Evolutionary conservation across 2,329 filamentous ascomycete species (phyloP), one percentile per base, ranked within the genome.

Genomic region (Colletotrichum phormii): DNA sequence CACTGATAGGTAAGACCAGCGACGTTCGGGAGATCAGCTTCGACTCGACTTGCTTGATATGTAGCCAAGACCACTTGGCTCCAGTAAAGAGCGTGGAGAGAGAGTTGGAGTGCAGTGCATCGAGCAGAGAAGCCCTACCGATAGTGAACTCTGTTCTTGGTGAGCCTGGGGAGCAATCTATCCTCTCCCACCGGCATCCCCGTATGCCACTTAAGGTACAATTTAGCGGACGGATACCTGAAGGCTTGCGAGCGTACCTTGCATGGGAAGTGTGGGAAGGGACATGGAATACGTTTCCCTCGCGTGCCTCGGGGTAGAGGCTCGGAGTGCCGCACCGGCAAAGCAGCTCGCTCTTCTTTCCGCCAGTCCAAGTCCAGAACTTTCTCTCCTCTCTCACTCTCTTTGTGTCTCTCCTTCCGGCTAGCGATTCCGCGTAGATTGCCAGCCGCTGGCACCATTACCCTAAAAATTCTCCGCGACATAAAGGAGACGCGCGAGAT

Each of bases 401-500:
- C 37, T 26, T 5, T 13, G 8, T 61, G 13, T 9, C 18, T 51
- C 18, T 22, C 8, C 29, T 18, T 26, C 37, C 46, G n/a, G 29
- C n/a, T 18, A 51, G 59, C 59, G 12, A 24, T 31, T 22, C 59
- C 24, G 59, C 42, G 42, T 46, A 62, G 15, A 51, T 53, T 63
- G 29, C 42, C 60, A 33, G 24, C 61, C 22, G 31, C 37, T 66
- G 12, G 31, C 67, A 53, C 67, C 67, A 55, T 24, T 55, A 31
- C 54, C 29, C 67, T 57, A 49, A 60, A 60, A 63, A 71, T 60
- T 73, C 61, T 73, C 71, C 71, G 71, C 35, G 29, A 62, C 22
- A 67, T 55, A 74, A 67, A 72, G 72, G 70, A 73, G 61, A 65
- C 63, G 64, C 70, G 70, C 59, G 64, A 63, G 70, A 73, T 73